phyloP scores from a whole-genome alignment of 2,329 filamentous ascomycete species.

The Bimuria novae-zelandiae region DNA sequence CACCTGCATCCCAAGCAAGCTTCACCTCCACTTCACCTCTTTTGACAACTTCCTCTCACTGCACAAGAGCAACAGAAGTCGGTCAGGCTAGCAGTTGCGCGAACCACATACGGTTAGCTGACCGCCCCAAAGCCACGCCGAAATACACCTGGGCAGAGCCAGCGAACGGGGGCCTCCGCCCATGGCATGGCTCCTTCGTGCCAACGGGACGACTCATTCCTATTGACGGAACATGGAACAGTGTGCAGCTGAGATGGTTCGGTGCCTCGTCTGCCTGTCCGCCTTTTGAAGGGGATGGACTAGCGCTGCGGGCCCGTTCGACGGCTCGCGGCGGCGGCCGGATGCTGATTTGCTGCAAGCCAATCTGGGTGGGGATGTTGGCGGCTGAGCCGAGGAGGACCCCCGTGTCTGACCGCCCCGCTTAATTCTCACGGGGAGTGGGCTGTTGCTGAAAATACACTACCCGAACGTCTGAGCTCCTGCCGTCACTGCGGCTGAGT shows the following conservation, averaged over 20 bases:
- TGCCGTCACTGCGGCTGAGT: slow-evolving; percentile 41
- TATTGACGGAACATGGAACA: slow-evolving; percentile 20
- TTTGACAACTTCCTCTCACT: not conserved
- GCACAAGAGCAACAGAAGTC: slow-evolving; percentile 28
- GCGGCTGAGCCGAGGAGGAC: slow-evolving; percentile 37
- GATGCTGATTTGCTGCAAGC: slow-evolving; percentile 28
- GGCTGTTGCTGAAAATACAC: slow-evolving; percentile 38
- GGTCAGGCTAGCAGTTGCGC: slow-evolving; percentile 34
- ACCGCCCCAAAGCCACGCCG: slow-evolving; percentile 21
- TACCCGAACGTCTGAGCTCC: slow-evolving; percentile 22
- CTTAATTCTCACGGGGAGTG: slow-evolving; percentile 32
- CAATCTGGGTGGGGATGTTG: slow-evolving; percentile 28
- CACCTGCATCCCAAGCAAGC: not conserved
- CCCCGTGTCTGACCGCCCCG: slow-evolving; percentile 39
- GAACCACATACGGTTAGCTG: slow-evolving; percentile 23
- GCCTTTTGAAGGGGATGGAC: slow-evolving; percentile 21
- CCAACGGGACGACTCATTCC: not conserved
- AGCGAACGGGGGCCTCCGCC: slow-evolving; percentile 21
- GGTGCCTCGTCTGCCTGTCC: slow-evolving; percentile 26
- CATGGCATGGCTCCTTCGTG: slow-evolving; percentile 7
- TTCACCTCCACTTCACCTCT: slow-evolving; percentile 17
- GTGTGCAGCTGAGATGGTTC: slow-evolving; percentile 24
- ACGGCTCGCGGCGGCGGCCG: slow-evolving; percentile 23
- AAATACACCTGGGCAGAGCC: slow-evolving; percentile 24
- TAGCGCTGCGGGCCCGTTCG: slow-evolving; percentile 13